Evolutionary conservation across 495 filamentous ascomycete genomes (phyloP).

Genomic region (Rusavskia elegans): DNA sequence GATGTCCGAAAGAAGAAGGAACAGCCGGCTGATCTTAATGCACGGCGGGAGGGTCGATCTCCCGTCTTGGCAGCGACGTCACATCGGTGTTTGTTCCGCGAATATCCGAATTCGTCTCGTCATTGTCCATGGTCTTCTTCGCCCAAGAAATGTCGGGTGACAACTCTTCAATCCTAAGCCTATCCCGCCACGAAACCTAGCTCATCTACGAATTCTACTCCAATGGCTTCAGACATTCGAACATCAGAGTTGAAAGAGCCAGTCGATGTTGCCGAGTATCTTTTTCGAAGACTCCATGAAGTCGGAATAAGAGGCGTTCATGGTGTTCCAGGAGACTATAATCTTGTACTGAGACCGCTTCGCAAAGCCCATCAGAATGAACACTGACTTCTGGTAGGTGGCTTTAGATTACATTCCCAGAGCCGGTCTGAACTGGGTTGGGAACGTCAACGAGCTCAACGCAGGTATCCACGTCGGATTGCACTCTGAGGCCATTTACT

Average conservation of each 20-base stretch:
- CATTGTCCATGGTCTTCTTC: no score
- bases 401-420: conserved; percentile 48
- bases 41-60: not conserved
- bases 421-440: conserved; percentile 45
- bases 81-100: not conserved
- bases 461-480: conserved; percentile 28
- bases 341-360: conserved; percentile 13
- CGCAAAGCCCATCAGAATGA: not conserved
- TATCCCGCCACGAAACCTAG: no score
- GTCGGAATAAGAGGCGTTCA: conserved; percentile 42
- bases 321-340: conserved; percentile 45
- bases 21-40: not conserved
- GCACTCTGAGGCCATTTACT: conserved; percentile 4
- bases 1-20: not conserved
- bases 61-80: not conserved
- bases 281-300: conserved; percentile 46
- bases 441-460: conserved; percentile 55
- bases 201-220: no score
- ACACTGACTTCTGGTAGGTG: conserved; percentile 18
- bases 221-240: conserved; percentile 36
- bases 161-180: no score
- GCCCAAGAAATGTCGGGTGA: no score
- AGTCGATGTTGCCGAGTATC: conserved; percentile 42
- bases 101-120: not conserved
- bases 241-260: conserved; percentile 37